Evolutionary conservation across 257 asterid genomes (phyloP), one percentile per base, ranked within the genome.

Genomic region (Solanum appendiculatum): DNA sequence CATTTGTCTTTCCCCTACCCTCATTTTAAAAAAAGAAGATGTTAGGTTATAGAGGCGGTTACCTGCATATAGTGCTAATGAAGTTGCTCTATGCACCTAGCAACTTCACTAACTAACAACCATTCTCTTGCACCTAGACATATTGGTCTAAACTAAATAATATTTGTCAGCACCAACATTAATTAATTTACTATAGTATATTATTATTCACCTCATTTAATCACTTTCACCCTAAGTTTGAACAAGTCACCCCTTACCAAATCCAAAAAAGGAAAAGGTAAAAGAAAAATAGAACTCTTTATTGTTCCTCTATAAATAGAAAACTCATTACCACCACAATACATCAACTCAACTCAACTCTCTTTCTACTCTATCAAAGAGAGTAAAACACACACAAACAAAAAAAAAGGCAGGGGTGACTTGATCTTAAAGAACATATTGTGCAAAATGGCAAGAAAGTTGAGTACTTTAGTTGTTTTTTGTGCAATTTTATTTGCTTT

Each of bases 361-460:
- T 36, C 9, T 42, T 36, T 29, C 75, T 63, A 31, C 51, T 31
- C 20, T 29, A 9, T 46, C 85, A 81, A 48, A 29, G 36, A 42
- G 63, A 54, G n/a, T 29, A 66, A 66, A 13, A 29, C 74, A 85
- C 39, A 63, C 29, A 42, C 5, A 68, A 23, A 16, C 2, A 40
- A n/a, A 7, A 3, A 5, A 10, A 64, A 64, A 29, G 39, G 6
- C 25, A 68, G 93, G 94, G 93, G 93, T 87, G 87, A 92, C 73
- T 91, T 90, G 88, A 70, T 73, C 86, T 63, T 42, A 3, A 51
- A 88, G 89, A 92, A 91, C 95, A 91, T 85, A 84, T 33, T 3
- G 44, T 31, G 85, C 44, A 86, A 90, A 40, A 94, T 94, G 97
- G 89, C 87, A 80, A 86, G 87, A 48, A 92, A 86, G 66, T 85